Evolutionary conservation across 192 early-diverging fungal species (phyloP).

Genomic region (Linnemannia elongata): DNA sequence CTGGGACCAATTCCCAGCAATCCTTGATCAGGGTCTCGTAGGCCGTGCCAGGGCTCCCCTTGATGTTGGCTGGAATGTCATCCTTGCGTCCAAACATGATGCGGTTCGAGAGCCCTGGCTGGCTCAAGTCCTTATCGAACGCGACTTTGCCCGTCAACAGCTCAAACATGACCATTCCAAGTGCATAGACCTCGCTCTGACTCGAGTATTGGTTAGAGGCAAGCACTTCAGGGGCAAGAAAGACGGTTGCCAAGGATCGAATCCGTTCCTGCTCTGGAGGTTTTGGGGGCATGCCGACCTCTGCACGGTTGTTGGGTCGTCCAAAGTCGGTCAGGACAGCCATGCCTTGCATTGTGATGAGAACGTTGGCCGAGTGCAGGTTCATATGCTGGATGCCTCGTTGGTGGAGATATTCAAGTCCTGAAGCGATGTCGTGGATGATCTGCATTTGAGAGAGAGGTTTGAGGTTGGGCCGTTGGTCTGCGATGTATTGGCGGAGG

Average conservation of each 20-base stretch:
- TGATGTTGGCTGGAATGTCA: constrained; percentile 28
- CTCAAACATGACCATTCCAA: constrained; percentile 56
- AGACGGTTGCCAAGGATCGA: constrained; percentile 39
- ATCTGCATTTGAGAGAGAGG: constrained; percentile 47
- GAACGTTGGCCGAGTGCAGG: constrained; percentile 44
- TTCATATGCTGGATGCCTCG: constrained; percentile 44
- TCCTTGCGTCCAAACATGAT: constrained; percentile 57
- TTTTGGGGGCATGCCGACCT: constrained; percentile 48
- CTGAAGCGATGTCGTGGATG: constrained; percentile 45
- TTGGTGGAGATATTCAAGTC: constrained; percentile 47
- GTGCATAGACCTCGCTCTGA: constrained; percentile 48
- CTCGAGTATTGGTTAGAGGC: constrained; percentile 39
- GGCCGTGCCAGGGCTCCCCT: constrained; percentile 32
- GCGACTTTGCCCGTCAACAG: constrained; percentile 43
- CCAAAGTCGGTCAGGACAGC: constrained; percentile 46
- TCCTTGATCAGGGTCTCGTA: constrained; percentile 47
- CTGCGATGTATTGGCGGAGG: constrained; percentile 36
- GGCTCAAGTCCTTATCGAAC: constrained; percentile 36
- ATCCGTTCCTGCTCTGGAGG: constrained; percentile 25
- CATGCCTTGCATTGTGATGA: constrained; percentile 36
- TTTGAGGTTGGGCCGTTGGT: constrained; percentile 33
- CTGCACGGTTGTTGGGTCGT: constrained; percentile 31
- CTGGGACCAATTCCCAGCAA: constrained; percentile 49
- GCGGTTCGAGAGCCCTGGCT: constrained; percentile 37
- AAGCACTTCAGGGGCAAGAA: constrained; percentile 46